Base-by-base conservation (phyloP, 768 basidiomycete genomes). In the Boletus rex-veris region DNA sequence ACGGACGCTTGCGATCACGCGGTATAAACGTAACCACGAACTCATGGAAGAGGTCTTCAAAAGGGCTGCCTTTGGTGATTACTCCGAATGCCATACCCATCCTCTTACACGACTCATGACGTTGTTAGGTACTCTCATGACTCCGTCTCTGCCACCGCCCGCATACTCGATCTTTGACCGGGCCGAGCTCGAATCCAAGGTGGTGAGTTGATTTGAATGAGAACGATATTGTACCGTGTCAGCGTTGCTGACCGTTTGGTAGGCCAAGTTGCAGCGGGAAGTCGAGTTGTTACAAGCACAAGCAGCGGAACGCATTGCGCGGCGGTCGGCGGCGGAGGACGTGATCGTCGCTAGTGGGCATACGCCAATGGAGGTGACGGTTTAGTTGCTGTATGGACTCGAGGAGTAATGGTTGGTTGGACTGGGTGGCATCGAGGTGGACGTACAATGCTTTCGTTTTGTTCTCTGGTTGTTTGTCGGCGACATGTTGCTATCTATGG, bases 31-130 rank as follows among this genome's bases (percentile, higher is more conserved):
- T 7, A 92, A 92, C 62, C 88, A 92, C 62, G 90, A 90, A 41
- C 74, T 86, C 55, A 92, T 92, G 89, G 86, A 86, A 63, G 86
- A 86, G 40, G 85, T 92, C 2, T 91, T 92, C 68, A 77, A 76
- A 58, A 79, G 81, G 58, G 89, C 90, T 21, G 86, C 85, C 1
- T 86, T 82, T 61, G 82, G 89, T 59, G 46, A 44, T 36, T 26
- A 35, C 40, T 9, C 2, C 24, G 19, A 41, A 8, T 12, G 4
- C 10, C 24, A 1, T 7, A 0, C 14, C 3, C 6, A n/a, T 33
- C 5, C 35, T n/a, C 4, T 8, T 7, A 18, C 21, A n/a, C 3
- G 16, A 40, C 51, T 57, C 14, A 53, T 28, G 12, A 0, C 45
- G 11, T 41, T 28, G 24, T 14, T 41, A 82, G 82, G 77, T 21